phyloP scores from a whole-genome alignment of 176 grass and related monocot genomes.

The Thinopyrum elongatum region DNA sequence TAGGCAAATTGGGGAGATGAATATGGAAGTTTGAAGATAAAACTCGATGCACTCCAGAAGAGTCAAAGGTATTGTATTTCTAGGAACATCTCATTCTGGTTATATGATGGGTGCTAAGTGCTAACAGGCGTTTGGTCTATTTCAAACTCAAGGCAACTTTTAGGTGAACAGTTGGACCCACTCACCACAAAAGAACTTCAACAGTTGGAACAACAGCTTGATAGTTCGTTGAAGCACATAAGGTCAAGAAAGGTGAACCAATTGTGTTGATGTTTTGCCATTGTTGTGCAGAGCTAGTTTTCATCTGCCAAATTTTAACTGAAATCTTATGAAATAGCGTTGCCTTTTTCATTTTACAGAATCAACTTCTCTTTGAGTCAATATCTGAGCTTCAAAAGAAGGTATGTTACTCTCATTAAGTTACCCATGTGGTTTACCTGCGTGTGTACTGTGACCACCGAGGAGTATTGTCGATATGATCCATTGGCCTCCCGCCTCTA shows the following conservation, averaged over 20 bases:
- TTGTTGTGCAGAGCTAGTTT: background rate
- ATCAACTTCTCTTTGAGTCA: constrained; percentile 60
- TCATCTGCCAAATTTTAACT: background rate
- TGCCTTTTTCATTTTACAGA: constrained; percentile 40
- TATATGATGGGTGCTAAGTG: constrained; percentile 1
- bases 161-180: constrained; percentile 76
- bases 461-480: background rate
- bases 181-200: constrained; percentile 72
- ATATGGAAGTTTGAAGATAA: constrained; percentile 55
- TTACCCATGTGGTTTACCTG: background rate
- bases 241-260: constrained; percentile 80
- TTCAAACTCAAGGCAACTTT: constrained; percentile 58
- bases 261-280: background rate
- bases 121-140: constrained; percentile 1
- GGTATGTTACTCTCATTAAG: constrained; percentile 35
- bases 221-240: constrained; percentile 76
- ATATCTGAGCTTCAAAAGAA: constrained; percentile 76
- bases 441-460: background rate
- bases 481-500: background rate
- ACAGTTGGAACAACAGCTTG: constrained; percentile 81
- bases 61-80: constrained; percentile 57
- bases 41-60: constrained; percentile 67
- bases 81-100: constrained; percentile 10
- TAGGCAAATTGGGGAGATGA: constrained; percentile 69
- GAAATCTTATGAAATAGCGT: constrained; percentile 1